Evolutionary conservation across 768 basidiomycete genomes (phyloP), one percentile per base, ranked within the genome.

Genomic region (Podaxis mareebaensis): DNA sequence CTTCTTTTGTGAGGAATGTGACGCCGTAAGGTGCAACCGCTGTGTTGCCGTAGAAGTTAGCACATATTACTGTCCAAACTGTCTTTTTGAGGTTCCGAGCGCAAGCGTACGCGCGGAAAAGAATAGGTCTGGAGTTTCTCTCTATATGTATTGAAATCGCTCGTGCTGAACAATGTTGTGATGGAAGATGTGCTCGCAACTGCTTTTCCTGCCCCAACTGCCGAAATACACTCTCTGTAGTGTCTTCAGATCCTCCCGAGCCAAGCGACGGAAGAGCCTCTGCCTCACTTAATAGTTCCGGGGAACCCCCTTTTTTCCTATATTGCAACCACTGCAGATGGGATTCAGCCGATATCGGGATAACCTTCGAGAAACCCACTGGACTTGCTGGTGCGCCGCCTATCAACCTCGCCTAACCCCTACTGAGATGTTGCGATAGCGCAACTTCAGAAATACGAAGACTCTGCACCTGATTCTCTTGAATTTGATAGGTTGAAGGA

Each of bases 1-100:
- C 7, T 97, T 94, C 76, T 99, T 99, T 74, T 99, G 97, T 75
- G 96, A 98, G 75, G 96, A 99, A 83, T 99, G 97, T 75, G 96
- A 99, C 75, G 90, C 92, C 1, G 85, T 99, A 49, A 82, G 95
- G 61, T 99, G 97, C 72, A 92, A 97, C 73, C 85, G 89, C 66
- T 99, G 97, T 69, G 93, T 96, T 2, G 84, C 89, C 7, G 81
- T 94, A 49, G 97, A 99, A 85, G 92, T 99, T 73, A 92, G 93
- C 72, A 93, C 93, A 48, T 99, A 99, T 74, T 98, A 94, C 75
- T 99, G 97, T 73, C 97, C 97, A 36, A 96, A 96, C 74, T 99
- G 97, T 74, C 81, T 98, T 17, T 99, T 99, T 74, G 97, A 99
- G 73, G 97, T 99, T 11, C 96, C 97, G 0, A 95, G 91, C 72